Evolutionary conservation across 805 yeast genomes (phyloP).

Genomic region (Kregervanrija delftensis): DNA sequence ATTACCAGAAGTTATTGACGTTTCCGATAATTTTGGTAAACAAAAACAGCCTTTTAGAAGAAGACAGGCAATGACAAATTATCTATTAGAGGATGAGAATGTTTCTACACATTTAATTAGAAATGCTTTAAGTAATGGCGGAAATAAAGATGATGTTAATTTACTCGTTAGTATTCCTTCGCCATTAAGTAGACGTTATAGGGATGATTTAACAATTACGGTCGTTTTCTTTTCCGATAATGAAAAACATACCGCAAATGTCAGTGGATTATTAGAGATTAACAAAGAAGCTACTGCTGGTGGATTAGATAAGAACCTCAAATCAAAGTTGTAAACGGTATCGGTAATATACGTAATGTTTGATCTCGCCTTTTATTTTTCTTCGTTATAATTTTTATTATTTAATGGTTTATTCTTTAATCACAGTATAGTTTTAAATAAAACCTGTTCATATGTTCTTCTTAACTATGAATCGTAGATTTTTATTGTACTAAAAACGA

Average conservation of each 20-base stretch:
- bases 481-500: no score
- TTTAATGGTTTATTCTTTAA: background rate
- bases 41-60: constrained; percentile 73
- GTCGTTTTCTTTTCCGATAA: constrained; percentile 81
- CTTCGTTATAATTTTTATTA: background rate
- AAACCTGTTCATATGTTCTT: no score
- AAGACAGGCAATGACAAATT: constrained; percentile 29
- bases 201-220: constrained; percentile 94
- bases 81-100: constrained; percentile 72
- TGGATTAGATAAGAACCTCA: constrained; percentile 35
- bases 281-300: constrained; percentile 54
- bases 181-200: constrained; percentile 82
- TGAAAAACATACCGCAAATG: constrained; percentile 37
- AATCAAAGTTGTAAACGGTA: constrained; percentile 37
- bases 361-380: background rate
- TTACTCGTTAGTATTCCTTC: constrained; percentile 87
- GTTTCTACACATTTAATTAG: constrained; percentile 90
- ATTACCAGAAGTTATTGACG: constrained; percentile 57
- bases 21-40: constrained; percentile 51
- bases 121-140: constrained; percentile 85
- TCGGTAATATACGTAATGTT: background rate
- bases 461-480: no score
- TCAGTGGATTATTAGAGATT: constrained; percentile 45
- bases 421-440: no score
- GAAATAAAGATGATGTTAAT: constrained; percentile 79